Percentiles rank a stretch among this genome's conserved stretches.
Evolutionary conservation across 2,329 filamentous ascomycete genomes (phyloP).

Genomic region (Diaporthe vaccinii): DNA sequence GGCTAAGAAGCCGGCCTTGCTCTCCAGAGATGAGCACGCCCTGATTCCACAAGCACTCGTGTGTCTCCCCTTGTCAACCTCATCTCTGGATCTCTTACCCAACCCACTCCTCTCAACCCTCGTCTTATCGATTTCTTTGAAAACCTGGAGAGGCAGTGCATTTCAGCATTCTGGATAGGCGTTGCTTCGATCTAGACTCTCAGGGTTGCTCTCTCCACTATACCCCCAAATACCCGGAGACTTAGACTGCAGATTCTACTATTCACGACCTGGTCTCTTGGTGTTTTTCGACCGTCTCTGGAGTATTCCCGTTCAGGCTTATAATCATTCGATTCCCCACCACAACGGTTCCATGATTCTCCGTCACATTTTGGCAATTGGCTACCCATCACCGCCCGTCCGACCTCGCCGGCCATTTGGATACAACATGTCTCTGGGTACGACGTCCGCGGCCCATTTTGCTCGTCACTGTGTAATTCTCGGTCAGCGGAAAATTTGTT

Average conservation of each 20-base stretch:
- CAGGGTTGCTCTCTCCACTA: slow-evolving; percentile 29
- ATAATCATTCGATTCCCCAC: slow-evolving; percentile 14
- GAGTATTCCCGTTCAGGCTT: not conserved
- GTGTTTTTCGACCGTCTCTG: slow-evolving; percentile 10
- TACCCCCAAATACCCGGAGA: slow-evolving; percentile 41
- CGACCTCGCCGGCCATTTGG: not conserved
- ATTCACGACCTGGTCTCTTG: slow-evolving; percentile 28
- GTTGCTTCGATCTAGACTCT: slow-evolving; percentile 39
- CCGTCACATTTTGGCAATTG: not conserved
- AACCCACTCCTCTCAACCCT: slow-evolving; percentile 8
- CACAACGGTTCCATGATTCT: not conserved
- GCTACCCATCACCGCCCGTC: not conserved
- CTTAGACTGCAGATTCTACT: slow-evolving; percentile 37
- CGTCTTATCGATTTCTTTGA: slow-evolving; percentile 21
- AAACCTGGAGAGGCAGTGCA: slow-evolving; percentile 33
- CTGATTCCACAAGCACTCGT: slow-evolving; percentile 37
- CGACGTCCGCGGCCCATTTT: not conserved
- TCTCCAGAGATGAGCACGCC: slow-evolving; percentile 21
- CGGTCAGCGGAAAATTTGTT: not conserved
- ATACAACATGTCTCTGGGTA: not conserved
- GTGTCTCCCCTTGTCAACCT: slow-evolving; percentile 32
- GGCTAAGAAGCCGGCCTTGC: slow-evolving; percentile 28
- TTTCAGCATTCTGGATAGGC: slow-evolving; percentile 40
- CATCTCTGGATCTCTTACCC: slow-evolving; percentile 33
- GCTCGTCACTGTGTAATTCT: slow-evolving; percentile 8